Conservation (phyloP, 2,329 filamentous ascomycete genomes). For the Botryosphaeria dothidea region DNA sequence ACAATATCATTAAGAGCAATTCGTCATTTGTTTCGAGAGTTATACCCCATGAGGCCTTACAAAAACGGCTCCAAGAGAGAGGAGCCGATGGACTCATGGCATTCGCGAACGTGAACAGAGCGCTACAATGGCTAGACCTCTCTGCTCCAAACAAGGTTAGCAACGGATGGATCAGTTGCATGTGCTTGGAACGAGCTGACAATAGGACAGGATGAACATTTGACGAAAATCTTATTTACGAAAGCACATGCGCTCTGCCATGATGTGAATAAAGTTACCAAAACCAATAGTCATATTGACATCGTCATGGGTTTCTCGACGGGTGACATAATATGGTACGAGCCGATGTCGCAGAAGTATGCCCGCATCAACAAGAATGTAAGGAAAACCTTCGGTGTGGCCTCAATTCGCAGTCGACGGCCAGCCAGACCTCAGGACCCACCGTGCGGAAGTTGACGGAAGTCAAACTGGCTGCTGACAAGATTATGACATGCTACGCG, state of each 20-base stretch:
- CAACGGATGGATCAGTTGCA: neutral
- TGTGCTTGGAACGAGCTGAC: neutral
- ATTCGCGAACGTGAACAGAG: constrained; percentile 93
- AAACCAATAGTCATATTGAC: constrained; percentile 77
- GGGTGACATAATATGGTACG: constrained; percentile 97
- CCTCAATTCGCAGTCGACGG: neutral
- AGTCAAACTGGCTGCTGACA: neutral
- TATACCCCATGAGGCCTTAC: constrained; percentile 80
- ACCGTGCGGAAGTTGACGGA: neutral
- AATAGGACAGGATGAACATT: constrained; percentile 69
- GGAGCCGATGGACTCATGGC: constrained; percentile 78
- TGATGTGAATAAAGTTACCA: constrained; percentile 84
- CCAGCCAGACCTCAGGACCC: neutral
- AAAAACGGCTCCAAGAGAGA: constrained; percentile 78
- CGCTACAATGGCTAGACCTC: constrained; percentile 94
- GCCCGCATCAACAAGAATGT: constrained; percentile 95
- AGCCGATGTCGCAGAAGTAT: constrained; percentile 94
- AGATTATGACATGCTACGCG: neutral
- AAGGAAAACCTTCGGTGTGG: constrained; percentile 28
- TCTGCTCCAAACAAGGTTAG: constrained; percentile 69
- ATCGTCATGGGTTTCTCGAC: constrained; percentile 95
- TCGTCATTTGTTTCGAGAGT: constrained; percentile 98
- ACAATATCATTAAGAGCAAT: constrained; percentile 97
- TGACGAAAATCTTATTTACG: constrained; percentile 95
- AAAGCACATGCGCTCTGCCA: constrained; percentile 95